These are phyloP conservation scores for Populus hybrid DNA, from an alignment of 441 rosid genomes.

Conservation along the genomic window DNA sequence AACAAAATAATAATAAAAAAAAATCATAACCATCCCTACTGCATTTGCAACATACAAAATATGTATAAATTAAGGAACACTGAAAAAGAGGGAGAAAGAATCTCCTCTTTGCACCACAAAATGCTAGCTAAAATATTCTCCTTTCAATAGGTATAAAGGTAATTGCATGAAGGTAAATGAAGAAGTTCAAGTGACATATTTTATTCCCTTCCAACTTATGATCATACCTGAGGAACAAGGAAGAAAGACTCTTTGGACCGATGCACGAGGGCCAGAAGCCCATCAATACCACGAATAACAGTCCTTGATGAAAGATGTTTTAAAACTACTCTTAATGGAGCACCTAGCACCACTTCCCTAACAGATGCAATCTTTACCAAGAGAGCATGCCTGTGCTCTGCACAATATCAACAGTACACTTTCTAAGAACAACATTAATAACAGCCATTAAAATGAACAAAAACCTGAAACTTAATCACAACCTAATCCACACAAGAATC, in stretches of 20 bases:
- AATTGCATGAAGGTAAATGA: not conserved
- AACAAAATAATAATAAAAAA: too few relatives aligned
- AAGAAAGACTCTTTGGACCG: conserved; percentile 91
- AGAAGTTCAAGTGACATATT: not conserved
- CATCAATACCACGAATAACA: conserved; percentile 50
- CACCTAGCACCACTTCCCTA: conserved; percentile 89
- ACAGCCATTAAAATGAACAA: not conserved
- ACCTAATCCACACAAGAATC: not conserved
- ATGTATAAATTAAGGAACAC: not conserved
- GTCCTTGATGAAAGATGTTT: conserved; percentile 75
- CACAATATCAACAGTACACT: conserved; percentile 21
- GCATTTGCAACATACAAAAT: not conserved
- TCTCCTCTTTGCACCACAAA: not conserved
- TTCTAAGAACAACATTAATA: conserved; percentile 14
- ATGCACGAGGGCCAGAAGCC: conserved; percentile 81
- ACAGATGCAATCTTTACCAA: conserved; percentile 84
- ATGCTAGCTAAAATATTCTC: not conserved
- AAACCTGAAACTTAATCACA: not conserved
- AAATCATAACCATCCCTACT: not conserved
- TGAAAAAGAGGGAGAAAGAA: not conserved
- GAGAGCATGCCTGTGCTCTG: conserved; percentile 58
- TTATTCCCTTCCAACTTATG: not conserved
- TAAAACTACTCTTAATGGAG: conserved; percentile 69
- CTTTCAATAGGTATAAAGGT: not conserved
- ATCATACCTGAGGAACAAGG: conserved; percentile 71